phyloP scores from a whole-genome alignment of 148 eudicot genomes.

The Fallopia convolvulus region DNA sequence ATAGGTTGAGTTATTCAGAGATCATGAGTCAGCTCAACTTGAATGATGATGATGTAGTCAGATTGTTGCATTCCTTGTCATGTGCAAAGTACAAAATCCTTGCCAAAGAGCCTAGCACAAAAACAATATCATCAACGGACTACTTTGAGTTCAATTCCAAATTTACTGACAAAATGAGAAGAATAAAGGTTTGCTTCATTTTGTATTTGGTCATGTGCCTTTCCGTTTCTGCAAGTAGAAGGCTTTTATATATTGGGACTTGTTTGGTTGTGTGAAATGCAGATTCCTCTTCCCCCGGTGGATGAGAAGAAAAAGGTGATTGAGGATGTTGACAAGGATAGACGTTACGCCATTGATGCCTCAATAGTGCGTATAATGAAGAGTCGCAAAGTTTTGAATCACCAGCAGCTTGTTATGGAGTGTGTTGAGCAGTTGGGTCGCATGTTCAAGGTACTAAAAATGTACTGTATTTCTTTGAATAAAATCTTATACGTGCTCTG shows the following conservation, averaged over 20 bases:
- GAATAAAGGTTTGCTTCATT: constrained; percentile 27
- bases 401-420: constrained; percentile 38
- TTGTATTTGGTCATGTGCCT: neutral
- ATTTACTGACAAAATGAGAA: constrained; percentile 39
- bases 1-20: constrained; percentile 37
- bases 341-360: constrained; percentile 43
- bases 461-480: neutral
- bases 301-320: constrained; percentile 42
- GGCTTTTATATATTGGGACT: neutral
- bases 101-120: constrained; percentile 29
- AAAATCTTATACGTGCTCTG: neutral
- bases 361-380: constrained; percentile 42
- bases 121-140: constrained; percentile 28
- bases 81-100: constrained; percentile 41
- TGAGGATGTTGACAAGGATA: constrained; percentile 42
- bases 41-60: constrained; percentile 38
- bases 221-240: neutral
- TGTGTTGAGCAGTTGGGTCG: constrained; percentile 43
- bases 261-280: neutral
- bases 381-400: constrained; percentile 32
- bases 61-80: constrained; percentile 36
- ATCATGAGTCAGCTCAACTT: constrained; percentile 35
- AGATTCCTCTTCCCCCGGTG: constrained; percentile 12
- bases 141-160: constrained; percentile 30
- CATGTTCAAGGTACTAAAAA: constrained; percentile 33